Evolutionary conservation across 2,329 filamentous ascomycete genomes (phyloP).

Genomic region (Magnaporthiopsis rhizophila): DNA sequence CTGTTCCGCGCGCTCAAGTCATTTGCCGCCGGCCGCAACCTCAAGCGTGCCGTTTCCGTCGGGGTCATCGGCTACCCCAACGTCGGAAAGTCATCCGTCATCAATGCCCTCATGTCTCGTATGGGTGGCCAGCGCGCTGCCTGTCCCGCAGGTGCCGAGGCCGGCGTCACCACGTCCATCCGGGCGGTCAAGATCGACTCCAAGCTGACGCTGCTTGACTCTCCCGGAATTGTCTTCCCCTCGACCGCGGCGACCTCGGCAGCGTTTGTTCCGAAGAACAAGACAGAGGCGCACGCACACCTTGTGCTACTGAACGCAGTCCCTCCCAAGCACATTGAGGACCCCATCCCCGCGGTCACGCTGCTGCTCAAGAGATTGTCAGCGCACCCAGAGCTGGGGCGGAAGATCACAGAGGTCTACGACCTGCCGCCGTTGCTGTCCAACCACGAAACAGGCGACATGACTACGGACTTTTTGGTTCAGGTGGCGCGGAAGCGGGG

Average conservation of each 20-base stretch:
- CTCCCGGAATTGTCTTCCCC: slow-evolving; percentile 90
- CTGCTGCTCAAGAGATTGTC: slow-evolving; percentile 78
- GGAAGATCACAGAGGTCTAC: slow-evolving; percentile 77
- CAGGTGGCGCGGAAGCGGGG: slow-evolving; percentile 93
- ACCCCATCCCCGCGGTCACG: slow-evolving; percentile 79
- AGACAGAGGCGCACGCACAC: slow-evolving; percentile 69
- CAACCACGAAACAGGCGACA: slow-evolving; percentile 58
- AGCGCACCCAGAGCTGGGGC: slow-evolving; percentile 61
- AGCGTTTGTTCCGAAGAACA: slow-evolving; percentile 46
- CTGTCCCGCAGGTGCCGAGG: slow-evolving; percentile 84
- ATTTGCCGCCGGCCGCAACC: slow-evolving; percentile 71
- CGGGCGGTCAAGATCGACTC: slow-evolving; percentile 89
- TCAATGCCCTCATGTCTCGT: slow-evolving; percentile 80
- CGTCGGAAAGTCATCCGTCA: slow-evolving; percentile 92
- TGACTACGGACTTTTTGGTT: slow-evolving; percentile 83
- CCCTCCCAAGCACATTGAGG: slow-evolving; percentile 87
- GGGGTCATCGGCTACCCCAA: slow-evolving; percentile 95
- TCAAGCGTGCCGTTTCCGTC: slow-evolving; percentile 85
- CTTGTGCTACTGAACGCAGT: slow-evolving; percentile 85
- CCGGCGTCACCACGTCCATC: slow-evolving; percentile 82
- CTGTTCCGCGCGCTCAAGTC: slow-evolving; percentile 87
- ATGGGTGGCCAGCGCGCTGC: slow-evolving; percentile 58
- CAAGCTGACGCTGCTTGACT: slow-evolving; percentile 89
- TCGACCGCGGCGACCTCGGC: slow-evolving; percentile 41
- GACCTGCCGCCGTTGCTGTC: slow-evolving; percentile 71